phyloP scores from a whole-genome alignment of 225 moss, liverwort and hornwort genomes.

The Polytrichum formosum region DNA sequence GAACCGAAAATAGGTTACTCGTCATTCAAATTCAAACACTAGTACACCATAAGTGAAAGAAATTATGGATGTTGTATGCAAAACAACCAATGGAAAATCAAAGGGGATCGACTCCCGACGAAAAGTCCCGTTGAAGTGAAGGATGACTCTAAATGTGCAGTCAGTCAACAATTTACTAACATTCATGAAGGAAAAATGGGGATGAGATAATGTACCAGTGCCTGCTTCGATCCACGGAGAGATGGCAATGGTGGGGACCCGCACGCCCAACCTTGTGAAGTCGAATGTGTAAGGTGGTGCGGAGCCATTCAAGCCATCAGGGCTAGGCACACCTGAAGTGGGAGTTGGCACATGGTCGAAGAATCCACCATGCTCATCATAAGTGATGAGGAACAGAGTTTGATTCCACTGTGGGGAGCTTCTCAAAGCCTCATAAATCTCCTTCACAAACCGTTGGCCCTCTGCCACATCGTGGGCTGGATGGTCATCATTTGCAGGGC shows the following conservation, averaged over 20 bases:
- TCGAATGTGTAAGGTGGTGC: constrained; percentile 46
- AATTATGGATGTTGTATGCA: no score
- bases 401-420: constrained; percentile 69
- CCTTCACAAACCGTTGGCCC: constrained; percentile 63
- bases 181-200: not conserved
- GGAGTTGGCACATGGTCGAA: constrained; percentile 76
- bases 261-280: constrained; percentile 66
- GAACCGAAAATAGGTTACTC: no score
- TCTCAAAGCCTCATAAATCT: constrained; percentile 61
- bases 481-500: constrained; percentile 73
- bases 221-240: constrained; percentile 75
- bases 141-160: no score
- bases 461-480: constrained; percentile 58
- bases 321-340: constrained; percentile 43
- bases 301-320: constrained; percentile 55
- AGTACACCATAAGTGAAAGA: no score
- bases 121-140: no score
- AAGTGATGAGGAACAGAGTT: constrained; percentile 54
- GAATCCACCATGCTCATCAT: constrained; percentile 82
- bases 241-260: constrained; percentile 63
- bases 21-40: no score
- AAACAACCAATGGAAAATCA: no score
- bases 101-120: no score
- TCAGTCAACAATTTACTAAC: no score
- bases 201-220: constrained; percentile 24